Evolutionary conservation across 768 basidiomycete species (phyloP), one percentile per base, ranked within the genome.

Genomic region (Agrocybe pediades): DNA sequence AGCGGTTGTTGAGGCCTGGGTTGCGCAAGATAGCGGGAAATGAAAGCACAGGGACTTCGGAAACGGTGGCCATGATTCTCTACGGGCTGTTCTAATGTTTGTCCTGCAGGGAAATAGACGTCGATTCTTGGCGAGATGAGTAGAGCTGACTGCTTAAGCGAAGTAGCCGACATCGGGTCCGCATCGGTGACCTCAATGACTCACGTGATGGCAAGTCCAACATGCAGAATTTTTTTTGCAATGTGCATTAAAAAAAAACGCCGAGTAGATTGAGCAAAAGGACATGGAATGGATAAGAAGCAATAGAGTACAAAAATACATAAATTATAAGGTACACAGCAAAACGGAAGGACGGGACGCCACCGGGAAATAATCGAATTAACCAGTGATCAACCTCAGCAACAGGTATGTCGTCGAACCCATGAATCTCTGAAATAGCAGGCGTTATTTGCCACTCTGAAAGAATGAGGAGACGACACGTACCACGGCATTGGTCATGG

Each of bases 21-120:
- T 84, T 82, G 54, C 85, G 82, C 23, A 90, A 73, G 57, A 89
- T 71, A 1, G 88, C 79, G 0, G 89, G 89, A 65, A 90, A 90
- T 1, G 89, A 89, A 53, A 90, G 76, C 0, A 68, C 56, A 13
- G 84, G 81, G 24, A 54, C 45, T n/a, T 46, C 48, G 20, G 55
- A 42, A 17, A 47, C 27, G 33, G 51, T 46, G 2, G 43, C 41
- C 49, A 11, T 15, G 33, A 54, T 56, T 15, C 20, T 48, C 13
- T 23, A 45, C 26, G 15, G 27, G 19, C 8, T 17, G 25, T n/a
- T 21, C 11, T 21, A 17, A 16, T 20, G 16, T 25, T 41, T 33
- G 15, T 39, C 29, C n/a, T 23, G 23, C 23, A 9, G 19, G 26
- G 39, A 9, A 41, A 26, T 29, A 20, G 19, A 16, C 17, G 26